Evolutionary conservation across 176 grass and related monocot genomes (phyloP).

Genomic region (Hsuehochloa calcarea): DNA sequence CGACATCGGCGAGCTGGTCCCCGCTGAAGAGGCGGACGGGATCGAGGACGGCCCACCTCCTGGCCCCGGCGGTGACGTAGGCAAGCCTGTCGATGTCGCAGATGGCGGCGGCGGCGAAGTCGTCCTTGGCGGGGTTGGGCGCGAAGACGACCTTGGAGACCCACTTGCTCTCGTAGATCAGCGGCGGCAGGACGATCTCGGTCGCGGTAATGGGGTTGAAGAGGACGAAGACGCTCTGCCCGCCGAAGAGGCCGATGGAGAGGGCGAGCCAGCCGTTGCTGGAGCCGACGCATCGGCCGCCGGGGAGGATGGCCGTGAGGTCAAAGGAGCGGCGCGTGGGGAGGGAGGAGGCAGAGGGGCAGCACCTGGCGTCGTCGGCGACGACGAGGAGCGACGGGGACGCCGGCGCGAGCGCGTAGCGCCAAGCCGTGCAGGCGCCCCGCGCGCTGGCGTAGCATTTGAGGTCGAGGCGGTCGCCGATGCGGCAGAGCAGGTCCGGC

Average conservation of each 20-base stretch:
- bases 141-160: constrained; percentile 61
- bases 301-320: constrained; percentile 45
- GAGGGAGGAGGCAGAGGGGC: constrained; percentile 39
- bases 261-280: constrained; percentile 64
- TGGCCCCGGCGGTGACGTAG: constrained; percentile 58
- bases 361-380: constrained; percentile 40
- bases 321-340: constrained; percentile 48
- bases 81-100: constrained; percentile 59
- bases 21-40: constrained; percentile 37
- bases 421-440: constrained; percentile 52
- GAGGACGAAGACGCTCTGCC: constrained; percentile 43
- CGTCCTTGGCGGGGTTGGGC: constrained; percentile 46
- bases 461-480: constrained; percentile 55
- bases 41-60: constrained; percentile 47
- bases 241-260: constrained; percentile 40
- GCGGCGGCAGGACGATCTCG: constrained; percentile 50
- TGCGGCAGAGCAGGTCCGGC: constrained; percentile 47
- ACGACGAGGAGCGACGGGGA: constrained; percentile 49
- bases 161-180: constrained; percentile 62
- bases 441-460: constrained; percentile 55
- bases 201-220: constrained; percentile 51
- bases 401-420: constrained; percentile 38
- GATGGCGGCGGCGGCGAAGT: constrained; percentile 54
- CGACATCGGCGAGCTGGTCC: constrained; percentile 54
- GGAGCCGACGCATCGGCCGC: constrained; percentile 46